A percentile compares a stretch with the other conserved stretches of the same genome.
Conservation (phyloP, 1,284 basidiomycete species). For the Cutaneotrichosporon sp. region DNA sequence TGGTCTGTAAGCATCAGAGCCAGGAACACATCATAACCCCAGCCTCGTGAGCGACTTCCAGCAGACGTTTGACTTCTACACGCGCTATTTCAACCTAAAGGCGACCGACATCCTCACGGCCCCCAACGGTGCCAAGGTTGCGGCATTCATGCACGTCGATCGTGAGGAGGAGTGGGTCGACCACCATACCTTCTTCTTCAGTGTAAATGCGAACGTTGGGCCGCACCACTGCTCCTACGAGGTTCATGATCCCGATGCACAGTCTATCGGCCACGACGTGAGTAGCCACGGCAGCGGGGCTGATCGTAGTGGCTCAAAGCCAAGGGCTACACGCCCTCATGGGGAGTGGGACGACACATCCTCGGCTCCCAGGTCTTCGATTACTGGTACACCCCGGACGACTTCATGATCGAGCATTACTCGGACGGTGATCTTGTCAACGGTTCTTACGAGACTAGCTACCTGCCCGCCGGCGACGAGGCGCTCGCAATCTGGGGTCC, state of each 20-base stretch:
- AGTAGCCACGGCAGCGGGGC: not conserved
- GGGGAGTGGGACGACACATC: constrained; percentile 34
- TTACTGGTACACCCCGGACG: constrained; percentile 31
- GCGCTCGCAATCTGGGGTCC: constrained; percentile 22
- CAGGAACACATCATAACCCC: not conserved
- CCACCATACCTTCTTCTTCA: constrained; percentile 35
- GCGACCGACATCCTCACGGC: constrained; percentile 29
- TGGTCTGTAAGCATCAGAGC: constrained; percentile 24
- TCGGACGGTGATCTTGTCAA: constrained; percentile 33
- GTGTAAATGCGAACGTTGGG: constrained; percentile 16
- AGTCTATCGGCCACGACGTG: constrained; percentile 27
- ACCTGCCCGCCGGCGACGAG: constrained; percentile 10
- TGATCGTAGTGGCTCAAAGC: constrained; percentile 20
- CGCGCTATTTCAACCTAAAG: constrained; percentile 29
- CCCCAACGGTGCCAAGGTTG: constrained; percentile 20
- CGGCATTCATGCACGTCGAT: constrained; percentile 30
- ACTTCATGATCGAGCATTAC: constrained; percentile 34
- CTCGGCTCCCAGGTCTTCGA: constrained; percentile 36
- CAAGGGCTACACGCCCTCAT: constrained; percentile 28
- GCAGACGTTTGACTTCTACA: constrained; percentile 28
- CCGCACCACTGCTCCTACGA: constrained; percentile 32
- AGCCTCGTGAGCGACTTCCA: constrained; percentile 24
- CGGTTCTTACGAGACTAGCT: constrained; percentile 16
- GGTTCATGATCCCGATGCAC: constrained; percentile 28
- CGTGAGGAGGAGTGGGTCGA: constrained; percentile 31